phyloP scores from a whole-genome alignment of 305 asterid species.

The Fraxinus greggii region DNA sequence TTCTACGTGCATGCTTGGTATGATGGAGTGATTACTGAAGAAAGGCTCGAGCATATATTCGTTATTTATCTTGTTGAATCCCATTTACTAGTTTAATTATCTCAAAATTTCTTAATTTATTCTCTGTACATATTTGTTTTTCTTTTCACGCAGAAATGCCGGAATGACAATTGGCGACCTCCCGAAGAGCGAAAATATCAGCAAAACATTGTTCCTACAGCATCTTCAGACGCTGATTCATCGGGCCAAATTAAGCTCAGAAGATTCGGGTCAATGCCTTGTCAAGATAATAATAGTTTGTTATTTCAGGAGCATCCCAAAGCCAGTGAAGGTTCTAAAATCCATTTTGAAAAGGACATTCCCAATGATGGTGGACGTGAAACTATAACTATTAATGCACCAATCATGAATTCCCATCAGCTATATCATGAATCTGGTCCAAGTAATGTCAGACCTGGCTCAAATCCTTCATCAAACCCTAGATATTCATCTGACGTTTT shows the following conservation, averaged over 20 bases:
- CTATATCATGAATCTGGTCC: constrained; percentile 20
- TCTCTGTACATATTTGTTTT: not conserved
- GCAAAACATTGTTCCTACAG: not conserved
- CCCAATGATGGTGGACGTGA: not conserved
- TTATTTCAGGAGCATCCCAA: not conserved
- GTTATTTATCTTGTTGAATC: not conserved
- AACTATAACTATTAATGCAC: not conserved
- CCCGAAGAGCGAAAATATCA: constrained; percentile 25
- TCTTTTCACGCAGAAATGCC: constrained; percentile 35
- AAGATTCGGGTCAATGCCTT: constrained; percentile 50
- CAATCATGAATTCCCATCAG: not conserved
- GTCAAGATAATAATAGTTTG: not conserved
- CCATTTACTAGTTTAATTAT: not conserved
- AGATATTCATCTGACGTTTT: constrained; percentile 22
- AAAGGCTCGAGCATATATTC: not conserved
- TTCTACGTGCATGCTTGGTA: not conserved
- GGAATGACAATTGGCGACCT: constrained; percentile 49
- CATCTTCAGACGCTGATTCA: not conserved
- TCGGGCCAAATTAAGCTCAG: constrained; percentile 21
- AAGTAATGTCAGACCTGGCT: not conserved
- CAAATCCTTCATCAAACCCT: constrained; percentile 19
- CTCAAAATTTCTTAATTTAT: not conserved
- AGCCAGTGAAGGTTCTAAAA: constrained; percentile 4
- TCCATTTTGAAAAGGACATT: not conserved
- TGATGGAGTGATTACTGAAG: not conserved